phyloP scores from a whole-genome alignment of 495 filamentous ascomycete species.

The Aspergillus campestris region DNA sequence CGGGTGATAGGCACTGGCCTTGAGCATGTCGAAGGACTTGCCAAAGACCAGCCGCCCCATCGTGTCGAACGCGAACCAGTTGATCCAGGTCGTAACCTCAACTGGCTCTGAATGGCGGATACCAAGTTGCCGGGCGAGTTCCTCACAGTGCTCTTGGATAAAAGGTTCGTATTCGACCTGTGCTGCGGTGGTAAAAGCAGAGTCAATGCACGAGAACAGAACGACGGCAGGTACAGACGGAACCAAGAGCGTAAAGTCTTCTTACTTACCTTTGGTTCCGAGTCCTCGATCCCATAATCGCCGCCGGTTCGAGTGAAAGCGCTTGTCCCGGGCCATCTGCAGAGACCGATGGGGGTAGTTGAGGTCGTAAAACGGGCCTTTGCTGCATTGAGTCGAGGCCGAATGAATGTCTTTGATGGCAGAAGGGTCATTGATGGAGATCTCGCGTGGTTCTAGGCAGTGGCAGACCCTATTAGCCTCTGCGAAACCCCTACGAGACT shows the following conservation, averaged over 20 bases:
- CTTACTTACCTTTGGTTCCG: slow-evolving; percentile 1
- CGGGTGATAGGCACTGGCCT: slow-evolving; percentile 13
- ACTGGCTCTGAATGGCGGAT: slow-evolving; percentile 9
- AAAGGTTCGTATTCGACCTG: slow-evolving; percentile 6
- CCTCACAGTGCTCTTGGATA: slow-evolving; percentile 1
- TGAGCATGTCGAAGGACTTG: slow-evolving; percentile 31
- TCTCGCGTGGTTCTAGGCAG: slow-evolving; percentile 28
- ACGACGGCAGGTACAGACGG: not conserved
- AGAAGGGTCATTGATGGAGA: slow-evolving; percentile 18
- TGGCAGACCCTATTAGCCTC: no score
- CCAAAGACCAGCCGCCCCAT: slow-evolving; percentile 37
- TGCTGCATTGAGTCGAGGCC: slow-evolving; percentile 24
- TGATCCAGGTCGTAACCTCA: slow-evolving; percentile 23
- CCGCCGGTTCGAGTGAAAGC: slow-evolving; percentile 2
- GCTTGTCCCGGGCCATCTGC: slow-evolving; percentile 5
- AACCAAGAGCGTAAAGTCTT: not conserved
- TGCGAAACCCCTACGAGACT: no score
- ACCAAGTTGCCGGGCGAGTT: not conserved
- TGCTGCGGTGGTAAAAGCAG: no score
- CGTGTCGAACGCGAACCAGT: slow-evolving; percentile 30
- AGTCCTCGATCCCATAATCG: slow-evolving; percentile 9
- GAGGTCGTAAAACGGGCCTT: slow-evolving; percentile 9
- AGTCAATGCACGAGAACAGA: no score
- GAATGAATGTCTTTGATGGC: slow-evolving; percentile 16
- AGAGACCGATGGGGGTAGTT: slow-evolving; percentile 1